Conservation (phyloP, 257 asterid genomes). For the Rubia yunnanensis region DNA sequence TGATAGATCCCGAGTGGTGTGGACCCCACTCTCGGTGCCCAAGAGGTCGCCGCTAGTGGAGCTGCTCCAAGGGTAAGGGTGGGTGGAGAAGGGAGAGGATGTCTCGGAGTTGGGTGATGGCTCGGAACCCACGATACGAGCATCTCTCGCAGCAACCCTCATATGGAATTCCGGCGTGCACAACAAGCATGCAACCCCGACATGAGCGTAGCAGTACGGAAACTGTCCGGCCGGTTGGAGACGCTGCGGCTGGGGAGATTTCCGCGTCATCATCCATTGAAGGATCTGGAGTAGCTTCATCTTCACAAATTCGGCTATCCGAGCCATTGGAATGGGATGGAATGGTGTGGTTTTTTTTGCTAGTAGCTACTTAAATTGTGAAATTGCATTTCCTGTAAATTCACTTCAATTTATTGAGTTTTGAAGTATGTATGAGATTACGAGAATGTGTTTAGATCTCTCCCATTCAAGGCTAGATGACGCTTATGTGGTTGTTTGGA, state of each 20-base stretch:
- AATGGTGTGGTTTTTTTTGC: no score
- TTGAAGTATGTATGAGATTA: not conserved
- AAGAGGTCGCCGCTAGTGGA: not conserved
- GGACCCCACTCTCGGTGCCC: not conserved
- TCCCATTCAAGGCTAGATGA: not conserved
- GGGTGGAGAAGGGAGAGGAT: not conserved
- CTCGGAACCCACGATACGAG: no score
- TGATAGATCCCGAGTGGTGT: not conserved
- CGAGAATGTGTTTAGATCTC: not conserved
- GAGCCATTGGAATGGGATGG: not conserved
- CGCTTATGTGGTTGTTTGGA: not conserved
- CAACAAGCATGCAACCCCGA: not conserved
- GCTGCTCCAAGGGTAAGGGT: not conserved
- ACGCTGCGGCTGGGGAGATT: not conserved
- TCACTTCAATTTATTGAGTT: no score
- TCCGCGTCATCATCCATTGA: not conserved
- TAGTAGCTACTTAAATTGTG: not conserved
- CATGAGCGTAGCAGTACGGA: not conserved
- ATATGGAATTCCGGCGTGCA: not conserved
- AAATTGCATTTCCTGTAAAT: not conserved
- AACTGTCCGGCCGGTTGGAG: not conserved
- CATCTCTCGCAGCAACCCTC: not conserved
- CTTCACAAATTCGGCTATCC: not conserved
- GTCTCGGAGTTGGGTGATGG: no score
- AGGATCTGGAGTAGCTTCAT: not conserved